These are phyloP conservation scores for Breviolum minutum DNA, from an alignment of 73 alveolate species.

Conservation along the genomic window DNA sequence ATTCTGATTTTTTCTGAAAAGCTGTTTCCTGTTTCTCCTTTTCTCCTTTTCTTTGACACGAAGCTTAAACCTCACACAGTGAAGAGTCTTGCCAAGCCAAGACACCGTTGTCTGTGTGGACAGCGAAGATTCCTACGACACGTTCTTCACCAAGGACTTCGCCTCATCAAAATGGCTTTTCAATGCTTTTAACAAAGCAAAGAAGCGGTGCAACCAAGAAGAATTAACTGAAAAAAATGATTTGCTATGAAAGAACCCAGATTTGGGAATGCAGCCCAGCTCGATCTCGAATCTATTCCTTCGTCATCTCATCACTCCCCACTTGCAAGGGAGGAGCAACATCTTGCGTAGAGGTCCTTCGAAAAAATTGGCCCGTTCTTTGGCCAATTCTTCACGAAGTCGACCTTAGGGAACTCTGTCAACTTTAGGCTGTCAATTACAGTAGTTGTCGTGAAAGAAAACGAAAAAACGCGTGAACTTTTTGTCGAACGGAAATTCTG, in stretches of 20 bases:
- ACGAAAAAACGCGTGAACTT: too few species aligned
- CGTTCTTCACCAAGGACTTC: constrained; percentile 61
- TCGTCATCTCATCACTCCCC: too few species aligned
- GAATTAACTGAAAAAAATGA: too few species aligned
- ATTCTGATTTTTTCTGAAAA: too few species aligned
- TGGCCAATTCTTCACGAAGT: constrained; percentile 56
- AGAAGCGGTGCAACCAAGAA: too few species aligned
- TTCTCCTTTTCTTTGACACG: too few species aligned
- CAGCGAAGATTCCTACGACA: constrained; percentile 29
- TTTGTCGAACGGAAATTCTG: not conserved
- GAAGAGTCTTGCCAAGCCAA: not conserved
- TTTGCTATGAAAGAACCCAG: not conserved
- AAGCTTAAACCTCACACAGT: too few species aligned
- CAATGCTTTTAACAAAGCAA: too few species aligned
- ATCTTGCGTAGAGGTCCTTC: constrained; percentile 30
- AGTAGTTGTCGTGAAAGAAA: not conserved
- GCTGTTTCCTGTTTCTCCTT: too few species aligned
- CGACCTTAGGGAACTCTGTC: not conserved
- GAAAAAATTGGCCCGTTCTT: constrained; percentile 72
- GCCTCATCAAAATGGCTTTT: not conserved
- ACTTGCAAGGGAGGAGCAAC: not conserved
- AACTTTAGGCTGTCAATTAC: not conserved
- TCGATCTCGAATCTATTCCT: too few species aligned
- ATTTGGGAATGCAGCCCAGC: not conserved
- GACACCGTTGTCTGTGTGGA: constrained; percentile 6